Percentiles rank a stretch among this genome's conserved stretches.
Conservation (phyloP, 2,329 filamentous ascomycete species). For the Xylariaceae sp. region DNA sequence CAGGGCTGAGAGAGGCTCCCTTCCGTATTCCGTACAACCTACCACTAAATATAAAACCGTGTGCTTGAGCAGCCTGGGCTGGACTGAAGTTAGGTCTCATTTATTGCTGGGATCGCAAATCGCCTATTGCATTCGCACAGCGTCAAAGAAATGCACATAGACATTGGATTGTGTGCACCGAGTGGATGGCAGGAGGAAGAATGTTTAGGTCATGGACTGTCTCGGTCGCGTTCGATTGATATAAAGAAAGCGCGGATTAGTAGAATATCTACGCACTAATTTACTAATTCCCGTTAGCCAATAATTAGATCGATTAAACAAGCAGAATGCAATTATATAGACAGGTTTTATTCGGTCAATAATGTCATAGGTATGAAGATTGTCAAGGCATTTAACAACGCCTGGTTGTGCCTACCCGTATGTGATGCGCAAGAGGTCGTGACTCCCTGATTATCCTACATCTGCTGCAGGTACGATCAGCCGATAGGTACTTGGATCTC, state of each 20-base stretch:
- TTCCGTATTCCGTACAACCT: slow-evolving; percentile 2
- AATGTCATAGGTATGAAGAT: background rate
- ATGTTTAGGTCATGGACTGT: no score
- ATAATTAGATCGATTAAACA: background rate
- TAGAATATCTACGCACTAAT: no score
- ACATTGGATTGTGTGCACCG: no score
- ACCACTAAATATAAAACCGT: background rate
- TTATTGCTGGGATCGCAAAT: background rate
- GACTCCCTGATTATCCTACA: no score
- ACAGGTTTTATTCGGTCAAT: background rate
- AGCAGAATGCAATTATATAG: background rate
- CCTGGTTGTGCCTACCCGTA: background rate
- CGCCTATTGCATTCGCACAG: slow-evolving; percentile 1
- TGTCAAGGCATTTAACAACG: background rate
- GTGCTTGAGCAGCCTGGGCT: background rate
- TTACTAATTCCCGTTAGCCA: no score
- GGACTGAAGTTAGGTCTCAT: background rate
- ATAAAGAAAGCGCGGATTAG: no score
- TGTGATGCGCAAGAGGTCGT: background rate
- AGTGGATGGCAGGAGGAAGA: no score
- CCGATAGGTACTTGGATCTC: no score
- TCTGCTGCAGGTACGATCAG: no score
- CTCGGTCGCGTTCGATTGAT: no score
- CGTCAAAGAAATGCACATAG: background rate
- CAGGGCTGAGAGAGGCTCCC: slow-evolving; percentile 2